Base-by-base conservation (phyloP, 2,329 filamentous ascomycete genomes). In the Pseudogymnoascus sp. region DNA sequence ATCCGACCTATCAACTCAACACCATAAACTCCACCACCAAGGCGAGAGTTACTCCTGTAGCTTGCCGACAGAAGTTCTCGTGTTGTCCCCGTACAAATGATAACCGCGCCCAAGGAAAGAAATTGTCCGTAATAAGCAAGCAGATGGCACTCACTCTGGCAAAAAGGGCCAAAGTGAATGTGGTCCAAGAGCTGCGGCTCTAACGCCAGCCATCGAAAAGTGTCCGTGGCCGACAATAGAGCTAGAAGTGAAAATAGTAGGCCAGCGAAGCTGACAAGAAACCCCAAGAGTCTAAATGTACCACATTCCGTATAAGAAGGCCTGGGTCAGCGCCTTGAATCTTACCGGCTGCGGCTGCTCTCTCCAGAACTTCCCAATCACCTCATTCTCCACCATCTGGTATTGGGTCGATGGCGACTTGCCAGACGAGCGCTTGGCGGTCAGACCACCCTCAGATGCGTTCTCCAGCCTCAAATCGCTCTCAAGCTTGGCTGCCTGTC, bases 241-340 rank as follows among this genome's bases (percentile, higher is more conserved):
- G 51, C 28, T 21, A 57, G 51, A 57, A 57, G 28, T 34, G 25
- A 57, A 48, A 57, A 34, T 57, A 36, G 6, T 13, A 57, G 7
- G 51, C 51, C 51, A 57, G 28, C 16, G 16, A 57, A 57, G 51
- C 28, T 19, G 51, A 57, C 51, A 13, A 31, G 5, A 28, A 31
- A 36, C 6, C 2, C 25, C 25, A 6, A 19, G 11, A 4, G 36
- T 7, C 64, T 71, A 74, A 64, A 74, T 74, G 63, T 73, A 74
- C 73, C 73, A 74, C 73, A 74, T 74, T 31, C 67, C 63, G 21
- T 63, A 67, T 13, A 72, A 71, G 63, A 74, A 70, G 13, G 66
- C 66, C 19, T 61, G 10, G 23, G 68, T 65, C 7, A 54, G 41
- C 5, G 31, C 62, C 13, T 57, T 51, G 3, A 63, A 62, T 0